Evolutionary conservation across 2,329 filamentous ascomycete species (phyloP).

Genomic region (Zasmidium angulare): DNA sequence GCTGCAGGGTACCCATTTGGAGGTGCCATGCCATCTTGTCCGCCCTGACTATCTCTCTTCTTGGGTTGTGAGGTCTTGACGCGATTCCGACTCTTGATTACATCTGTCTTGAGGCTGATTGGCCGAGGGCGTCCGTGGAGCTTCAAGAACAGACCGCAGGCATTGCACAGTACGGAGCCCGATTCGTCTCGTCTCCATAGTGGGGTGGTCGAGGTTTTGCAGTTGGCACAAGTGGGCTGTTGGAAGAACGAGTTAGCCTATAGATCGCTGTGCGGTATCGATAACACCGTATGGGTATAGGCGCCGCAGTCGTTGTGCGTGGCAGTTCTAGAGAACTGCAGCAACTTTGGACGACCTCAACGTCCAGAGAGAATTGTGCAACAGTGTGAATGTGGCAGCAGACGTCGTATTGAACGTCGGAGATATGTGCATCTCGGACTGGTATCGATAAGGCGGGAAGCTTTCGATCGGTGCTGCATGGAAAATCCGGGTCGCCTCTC

Average conservation of each 20-base stretch:
- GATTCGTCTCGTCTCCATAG: conserved; percentile 97
- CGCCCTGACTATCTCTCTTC: conserved; percentile 41
- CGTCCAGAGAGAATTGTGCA: neutral
- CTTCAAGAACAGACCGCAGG: conserved; percentile 96
- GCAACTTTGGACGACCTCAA: too few relatives aligned
- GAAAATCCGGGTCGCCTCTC: neutral
- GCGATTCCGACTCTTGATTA: conserved; percentile 98
- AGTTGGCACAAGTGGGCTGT: conserved; percentile 95
- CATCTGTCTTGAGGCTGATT: conserved; percentile 96
- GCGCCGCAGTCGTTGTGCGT: too few relatives aligned
- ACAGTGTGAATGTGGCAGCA: neutral
- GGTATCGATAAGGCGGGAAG: conserved; percentile 23
- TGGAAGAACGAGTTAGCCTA: conserved; percentile 31
- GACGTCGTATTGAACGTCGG: neutral
- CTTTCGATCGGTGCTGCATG: neutral
- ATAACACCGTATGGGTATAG: too few relatives aligned
- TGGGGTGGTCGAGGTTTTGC: conserved; percentile 90
- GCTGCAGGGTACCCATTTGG: conserved; percentile 21
- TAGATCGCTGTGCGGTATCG: too few relatives aligned
- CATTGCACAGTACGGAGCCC: conserved; percentile 95
- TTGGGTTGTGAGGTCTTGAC: conserved; percentile 89
- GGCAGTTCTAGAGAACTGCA: too few relatives aligned
- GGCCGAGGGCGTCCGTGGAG: conserved; percentile 89
- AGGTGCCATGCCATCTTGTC: conserved; percentile 14
- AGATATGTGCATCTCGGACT: neutral